Percentiles rank a stretch among this genome's conserved stretches.
Conservation (phyloP, 2,329 filamentous ascomycete genomes). For the Parascedosporium putredinis region DNA sequence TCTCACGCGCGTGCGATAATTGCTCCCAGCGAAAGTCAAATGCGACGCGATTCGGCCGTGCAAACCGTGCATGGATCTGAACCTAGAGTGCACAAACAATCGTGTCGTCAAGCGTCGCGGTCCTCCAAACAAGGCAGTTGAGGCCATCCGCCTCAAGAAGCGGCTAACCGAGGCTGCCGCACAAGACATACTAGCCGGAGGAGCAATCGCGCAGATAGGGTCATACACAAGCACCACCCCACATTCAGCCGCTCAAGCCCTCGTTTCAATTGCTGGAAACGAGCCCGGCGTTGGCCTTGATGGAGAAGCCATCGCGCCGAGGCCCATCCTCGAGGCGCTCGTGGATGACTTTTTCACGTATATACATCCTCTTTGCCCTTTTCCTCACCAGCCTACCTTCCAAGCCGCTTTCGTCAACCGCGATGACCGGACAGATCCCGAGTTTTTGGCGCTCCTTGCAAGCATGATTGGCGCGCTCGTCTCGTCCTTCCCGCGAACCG, state of each 20-base stretch:
- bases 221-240: slow-evolving; percentile 27
- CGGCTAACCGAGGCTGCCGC: slow-evolving; percentile 8
- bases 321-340: slow-evolving; percentile 56
- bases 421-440: slow-evolving; percentile 54
- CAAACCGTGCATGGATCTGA: slow-evolving; percentile 44
- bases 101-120: slow-evolving; percentile 48
- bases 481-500: slow-evolving; percentile 64
- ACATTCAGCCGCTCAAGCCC: slow-evolving; percentile 36
- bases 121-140: slow-evolving; percentile 39
- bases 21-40: slow-evolving; percentile 54
- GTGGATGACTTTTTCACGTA: slow-evolving; percentile 79
- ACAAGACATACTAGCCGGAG: slow-evolving; percentile 44
- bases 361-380: slow-evolving; percentile 66
- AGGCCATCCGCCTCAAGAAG: slow-evolving; percentile 11
- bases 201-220: slow-evolving; percentile 29
- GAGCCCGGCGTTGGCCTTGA: slow-evolving; percentile 33
- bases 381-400: slow-evolving; percentile 71
- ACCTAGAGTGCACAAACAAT: slow-evolving; percentile 47
- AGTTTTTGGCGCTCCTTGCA: slow-evolving; percentile 60
- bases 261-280: slow-evolving; percentile 33
- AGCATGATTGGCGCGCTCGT: slow-evolving; percentile 68
- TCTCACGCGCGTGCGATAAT: slow-evolving; percentile 50
- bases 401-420: slow-evolving; percentile 56
- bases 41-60: slow-evolving; percentile 48
- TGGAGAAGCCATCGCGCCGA: slow-evolving; percentile 61